Evolutionary conservation across 1,139 yeast species (phyloP), one percentile per base, ranked within the genome.

Genomic region (Magnusiomyces clavatus): DNA sequence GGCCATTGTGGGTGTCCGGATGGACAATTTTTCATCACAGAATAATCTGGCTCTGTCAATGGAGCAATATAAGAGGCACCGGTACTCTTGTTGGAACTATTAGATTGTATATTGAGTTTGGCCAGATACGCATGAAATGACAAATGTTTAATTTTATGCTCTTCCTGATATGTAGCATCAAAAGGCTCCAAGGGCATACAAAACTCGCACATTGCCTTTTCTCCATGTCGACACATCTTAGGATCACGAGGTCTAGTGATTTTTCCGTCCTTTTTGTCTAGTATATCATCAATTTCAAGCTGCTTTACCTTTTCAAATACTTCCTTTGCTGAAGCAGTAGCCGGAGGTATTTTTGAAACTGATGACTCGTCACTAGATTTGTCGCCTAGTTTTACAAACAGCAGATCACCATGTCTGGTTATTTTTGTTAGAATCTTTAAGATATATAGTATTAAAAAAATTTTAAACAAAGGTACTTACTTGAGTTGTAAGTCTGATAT

Each of bases 101-200:
- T 87, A 29, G 83, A 81, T 43, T 75, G 72, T 43, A 86, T 83
- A 62, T 86, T 81, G 57, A 88, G 67, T 63, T 86, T 85, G 59
- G 83, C 83, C 54, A 90, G 70, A 64, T 88, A 76, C 0, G 97
- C 83, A 64, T 89, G 96, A 68, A 83, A 89, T 2, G 97, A 88
- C 52, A 81, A 73, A 67, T 92, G 98, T 68, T 94, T 94, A 66
- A 90, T 87, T 31, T 80, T 82, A 59, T 90, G 74, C 56, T 82
- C 84, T 51, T 80, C 80, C 58, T 83, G 83, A 65, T 89, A 90
- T 29, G 76, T 79, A 55, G 77, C 76, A 67, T 92, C 97, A 86
- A 92, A 94, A 1, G 98, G 97, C 46, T 96, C 96, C 54, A 94
- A 72, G 0, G 98, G 97, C 50, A 95, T 82, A 66, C 98, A 92